phyloP scores from a whole-genome alignment of 2,329 filamentous ascomycete species.

The Penicillium psychrosexuale region DNA sequence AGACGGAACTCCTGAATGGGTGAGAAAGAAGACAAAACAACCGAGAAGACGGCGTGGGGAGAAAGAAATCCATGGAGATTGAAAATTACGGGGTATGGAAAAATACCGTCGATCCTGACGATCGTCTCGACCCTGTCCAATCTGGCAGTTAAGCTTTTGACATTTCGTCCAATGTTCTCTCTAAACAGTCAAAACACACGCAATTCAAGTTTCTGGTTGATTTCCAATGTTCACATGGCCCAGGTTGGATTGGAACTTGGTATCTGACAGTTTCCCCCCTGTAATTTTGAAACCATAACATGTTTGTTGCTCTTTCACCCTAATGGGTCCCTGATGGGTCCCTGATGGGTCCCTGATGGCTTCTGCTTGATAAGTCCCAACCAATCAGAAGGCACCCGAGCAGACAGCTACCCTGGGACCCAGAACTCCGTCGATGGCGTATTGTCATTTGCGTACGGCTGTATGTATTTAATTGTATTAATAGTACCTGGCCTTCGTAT shows the following conservation, averaged over 20 bases:
- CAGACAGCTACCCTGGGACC: not conserved
- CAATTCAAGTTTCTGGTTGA: not conserved
- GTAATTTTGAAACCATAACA: not conserved
- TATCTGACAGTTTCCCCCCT: not conserved
- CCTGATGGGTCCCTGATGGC: not conserved
- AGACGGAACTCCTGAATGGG: slow-evolving; percentile 6
- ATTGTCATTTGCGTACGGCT: not conserved
- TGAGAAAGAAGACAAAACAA: slow-evolving; percentile 4
- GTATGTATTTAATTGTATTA: not conserved
- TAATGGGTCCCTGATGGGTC: not conserved
- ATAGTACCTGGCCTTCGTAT: not conserved
- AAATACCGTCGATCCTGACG: slow-evolving; percentile 11
- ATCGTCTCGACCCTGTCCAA: not conserved
- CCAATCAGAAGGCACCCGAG: not conserved
- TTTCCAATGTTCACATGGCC: not conserved
- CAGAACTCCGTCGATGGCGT: slow-evolving; percentile 2
- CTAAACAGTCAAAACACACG: not conserved
- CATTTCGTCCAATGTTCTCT: not conserved
- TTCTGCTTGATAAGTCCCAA: not conserved
- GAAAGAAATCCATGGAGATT: slow-evolving; percentile 9
- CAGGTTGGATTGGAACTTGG: not conserved
- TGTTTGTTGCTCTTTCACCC: slow-evolving; percentile 11
- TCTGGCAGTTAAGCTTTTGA: slow-evolving; percentile 4
- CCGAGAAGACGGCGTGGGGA: slow-evolving; percentile 5
- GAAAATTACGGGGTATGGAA: slow-evolving; percentile 8